A percentile compares a stretch with the other conserved stretches of the same genome.
Conservation (phyloP, 176 grass and related monocot species). For the Poa pratensis region DNA sequence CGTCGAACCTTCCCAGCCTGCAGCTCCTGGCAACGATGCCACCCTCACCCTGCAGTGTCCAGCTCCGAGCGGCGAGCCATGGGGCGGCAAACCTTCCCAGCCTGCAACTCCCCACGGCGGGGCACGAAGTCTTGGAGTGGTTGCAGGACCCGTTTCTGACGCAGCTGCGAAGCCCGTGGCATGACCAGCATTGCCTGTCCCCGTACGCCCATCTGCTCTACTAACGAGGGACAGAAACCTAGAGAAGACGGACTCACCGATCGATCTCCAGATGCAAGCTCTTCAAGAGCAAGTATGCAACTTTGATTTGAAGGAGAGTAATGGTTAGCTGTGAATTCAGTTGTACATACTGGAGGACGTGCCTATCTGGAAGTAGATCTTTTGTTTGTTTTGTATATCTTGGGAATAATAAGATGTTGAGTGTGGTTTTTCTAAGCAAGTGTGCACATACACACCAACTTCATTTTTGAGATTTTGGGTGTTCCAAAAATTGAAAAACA, state of each 20-base stretch:
- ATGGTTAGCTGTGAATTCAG: constrained; percentile 19
- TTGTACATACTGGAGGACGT: constrained; percentile 2
- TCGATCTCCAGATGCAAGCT: not conserved
- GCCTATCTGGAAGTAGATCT: not conserved
- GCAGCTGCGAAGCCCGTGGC: constrained; percentile 80
- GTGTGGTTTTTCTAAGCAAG: too few relatives aligned
- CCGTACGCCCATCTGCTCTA: constrained; percentile 62
- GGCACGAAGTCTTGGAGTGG: constrained; percentile 54
- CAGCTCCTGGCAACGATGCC: not conserved
- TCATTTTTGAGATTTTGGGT: too few relatives aligned
- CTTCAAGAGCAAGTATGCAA: not conserved
- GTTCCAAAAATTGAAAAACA: too few relatives aligned
- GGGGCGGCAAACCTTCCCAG: too few relatives aligned
- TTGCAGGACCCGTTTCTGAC: constrained; percentile 62
- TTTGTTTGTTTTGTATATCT: too few relatives aligned
- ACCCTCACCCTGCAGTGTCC: not conserved
- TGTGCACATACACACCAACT: too few relatives aligned
- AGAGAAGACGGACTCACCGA: not conserved
- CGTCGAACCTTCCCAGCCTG: not conserved
- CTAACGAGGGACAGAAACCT: not conserved
- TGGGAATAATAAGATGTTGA: too few relatives aligned
- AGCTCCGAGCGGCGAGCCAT: not conserved
- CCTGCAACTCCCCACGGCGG: constrained; percentile 33
- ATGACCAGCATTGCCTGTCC: constrained; percentile 61
- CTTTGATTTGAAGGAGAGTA: constrained; percentile 2